A percentile compares a stretch with the other conserved stretches of the same genome.
Conservation (phyloP, 139 green algal genomes). For the Marvania coccoides region DNA sequence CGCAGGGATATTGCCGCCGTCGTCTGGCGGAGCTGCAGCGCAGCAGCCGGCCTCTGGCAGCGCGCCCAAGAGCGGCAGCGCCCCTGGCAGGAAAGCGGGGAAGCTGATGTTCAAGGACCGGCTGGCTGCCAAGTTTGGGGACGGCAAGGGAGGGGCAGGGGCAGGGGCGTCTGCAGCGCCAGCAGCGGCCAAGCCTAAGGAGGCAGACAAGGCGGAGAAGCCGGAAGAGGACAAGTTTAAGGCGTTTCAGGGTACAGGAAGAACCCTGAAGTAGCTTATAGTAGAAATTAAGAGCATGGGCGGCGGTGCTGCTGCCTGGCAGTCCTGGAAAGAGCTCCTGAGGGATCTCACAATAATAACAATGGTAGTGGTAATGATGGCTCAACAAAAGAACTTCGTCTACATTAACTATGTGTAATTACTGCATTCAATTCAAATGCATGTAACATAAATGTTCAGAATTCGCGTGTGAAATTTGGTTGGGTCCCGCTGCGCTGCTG, state of each 20-base stretch:
- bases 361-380: no score
- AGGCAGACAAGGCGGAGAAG: neutral
- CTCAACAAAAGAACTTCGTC: no score
- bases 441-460: no score
- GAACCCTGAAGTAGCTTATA: no score
- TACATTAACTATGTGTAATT: no score
- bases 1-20: neutral
- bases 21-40: neutral
- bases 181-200: neutral
- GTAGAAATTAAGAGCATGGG: no score
- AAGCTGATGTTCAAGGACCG: slow-evolving; percentile 29
- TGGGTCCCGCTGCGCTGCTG: no score
- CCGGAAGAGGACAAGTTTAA: slow-evolving; percentile 3
- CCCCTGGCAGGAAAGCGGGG: slow-evolving; percentile 1
- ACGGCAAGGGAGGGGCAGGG: neutral
- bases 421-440: no score
- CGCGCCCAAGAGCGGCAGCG: neutral
- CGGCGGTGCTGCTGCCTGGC: no score
- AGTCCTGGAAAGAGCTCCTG: no score
- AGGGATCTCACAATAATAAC: no score
- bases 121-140: slow-evolving; percentile 18
- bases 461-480: no score
- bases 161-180: neutral
- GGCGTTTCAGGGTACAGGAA: slow-evolving; percentile 12
- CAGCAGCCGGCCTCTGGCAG: neutral